Conservation (phyloP, 2,329 filamentous ascomycete genomes). For the Fusarium buharicum region DNA sequence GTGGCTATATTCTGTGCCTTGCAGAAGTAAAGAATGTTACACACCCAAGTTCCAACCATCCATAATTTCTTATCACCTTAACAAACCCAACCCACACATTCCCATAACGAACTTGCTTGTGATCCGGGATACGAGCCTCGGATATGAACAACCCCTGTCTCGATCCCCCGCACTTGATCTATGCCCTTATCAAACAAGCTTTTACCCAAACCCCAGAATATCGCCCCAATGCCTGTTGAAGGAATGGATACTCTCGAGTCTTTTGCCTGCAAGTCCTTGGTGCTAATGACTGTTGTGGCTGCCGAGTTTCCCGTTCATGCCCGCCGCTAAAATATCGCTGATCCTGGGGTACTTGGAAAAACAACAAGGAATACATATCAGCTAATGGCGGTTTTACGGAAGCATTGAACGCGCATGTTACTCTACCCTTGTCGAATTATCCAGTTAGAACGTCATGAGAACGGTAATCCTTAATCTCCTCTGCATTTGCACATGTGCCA, state of each 20-base stretch:
- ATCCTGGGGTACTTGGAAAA: neutral
- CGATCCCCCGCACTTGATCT: slow-evolving; percentile 29
- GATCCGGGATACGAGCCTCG: slow-evolving; percentile 33
- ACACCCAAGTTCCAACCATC: neutral
- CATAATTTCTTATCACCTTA: neutral
- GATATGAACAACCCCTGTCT: slow-evolving; percentile 27
- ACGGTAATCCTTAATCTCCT: neutral
- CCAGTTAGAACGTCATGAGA: slow-evolving; percentile 12
- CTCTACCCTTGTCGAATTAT: slow-evolving; percentile 2
- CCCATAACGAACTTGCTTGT: slow-evolving; percentile 29
- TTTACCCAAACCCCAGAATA: slow-evolving; percentile 14
- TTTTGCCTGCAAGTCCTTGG: slow-evolving; percentile 13
- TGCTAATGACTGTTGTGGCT: slow-evolving; percentile 11
- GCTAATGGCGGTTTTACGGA: slow-evolving; percentile 3
- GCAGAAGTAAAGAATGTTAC: slow-evolving; percentile 1
- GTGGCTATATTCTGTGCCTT: slow-evolving; percentile 24
- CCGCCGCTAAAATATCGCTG: neutral
- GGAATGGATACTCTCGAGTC: neutral
- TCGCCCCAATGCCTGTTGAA: neutral
- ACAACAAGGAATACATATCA: neutral
- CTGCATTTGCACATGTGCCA: neutral
- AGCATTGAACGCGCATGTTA: neutral
- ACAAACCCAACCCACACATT: slow-evolving; percentile 3
- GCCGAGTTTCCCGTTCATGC: slow-evolving; percentile 20
- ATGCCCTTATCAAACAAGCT: slow-evolving; percentile 25